phyloP scores from a whole-genome alignment of 2,329 filamentous ascomycete genomes.

The Penicillium crustosum region DNA sequence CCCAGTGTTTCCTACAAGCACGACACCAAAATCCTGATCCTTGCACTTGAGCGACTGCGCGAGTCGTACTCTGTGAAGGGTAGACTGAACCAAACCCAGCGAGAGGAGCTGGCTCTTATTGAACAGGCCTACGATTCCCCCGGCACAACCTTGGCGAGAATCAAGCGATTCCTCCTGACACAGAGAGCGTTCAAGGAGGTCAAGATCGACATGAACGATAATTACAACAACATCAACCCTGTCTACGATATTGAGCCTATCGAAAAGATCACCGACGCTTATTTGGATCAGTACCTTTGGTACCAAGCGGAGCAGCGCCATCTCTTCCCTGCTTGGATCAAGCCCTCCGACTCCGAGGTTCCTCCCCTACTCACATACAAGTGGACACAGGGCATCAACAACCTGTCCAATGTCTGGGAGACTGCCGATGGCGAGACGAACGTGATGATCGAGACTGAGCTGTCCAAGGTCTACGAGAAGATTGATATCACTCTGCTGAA shows the following conservation, averaged over 20 bases:
- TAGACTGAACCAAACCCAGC: constrained; percentile 92
- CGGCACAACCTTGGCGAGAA: constrained; percentile 89
- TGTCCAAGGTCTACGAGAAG: constrained; percentile 99
- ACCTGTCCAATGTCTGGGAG: constrained; percentile 92
- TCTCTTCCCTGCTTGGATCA: constrained; percentile 97
- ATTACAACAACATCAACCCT: constrained; percentile 98
- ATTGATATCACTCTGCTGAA: constrained; percentile 96
- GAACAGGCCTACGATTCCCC: constrained; percentile 98
- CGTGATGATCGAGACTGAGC: constrained; percentile 95
- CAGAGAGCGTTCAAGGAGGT: constrained; percentile 99
- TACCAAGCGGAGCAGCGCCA: constrained; percentile 98
- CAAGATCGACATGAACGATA: constrained; percentile 99
- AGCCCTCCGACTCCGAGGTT: constrained; percentile 96
- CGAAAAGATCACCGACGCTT: constrained; percentile 98
- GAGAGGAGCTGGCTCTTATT: constrained; percentile 93
- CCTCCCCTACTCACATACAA: constrained; percentile 94
- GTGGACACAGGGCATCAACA: constrained; percentile 99
- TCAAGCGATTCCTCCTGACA: constrained; percentile 95
- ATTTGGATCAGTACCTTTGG: constrained; percentile 98
- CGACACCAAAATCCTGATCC: constrained; percentile 96
- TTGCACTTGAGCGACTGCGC: constrained; percentile 86
- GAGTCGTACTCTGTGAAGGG: constrained; percentile 98
- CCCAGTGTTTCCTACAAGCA: constrained; percentile 99
- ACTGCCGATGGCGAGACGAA: constrained; percentile 93
- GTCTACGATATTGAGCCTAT: constrained; percentile 99